Percentiles rank a stretch among this genome's conserved stretches.
Conservation (phyloP, 2,329 filamentous ascomycete genomes). For the Exophiala spinifera region DNA sequence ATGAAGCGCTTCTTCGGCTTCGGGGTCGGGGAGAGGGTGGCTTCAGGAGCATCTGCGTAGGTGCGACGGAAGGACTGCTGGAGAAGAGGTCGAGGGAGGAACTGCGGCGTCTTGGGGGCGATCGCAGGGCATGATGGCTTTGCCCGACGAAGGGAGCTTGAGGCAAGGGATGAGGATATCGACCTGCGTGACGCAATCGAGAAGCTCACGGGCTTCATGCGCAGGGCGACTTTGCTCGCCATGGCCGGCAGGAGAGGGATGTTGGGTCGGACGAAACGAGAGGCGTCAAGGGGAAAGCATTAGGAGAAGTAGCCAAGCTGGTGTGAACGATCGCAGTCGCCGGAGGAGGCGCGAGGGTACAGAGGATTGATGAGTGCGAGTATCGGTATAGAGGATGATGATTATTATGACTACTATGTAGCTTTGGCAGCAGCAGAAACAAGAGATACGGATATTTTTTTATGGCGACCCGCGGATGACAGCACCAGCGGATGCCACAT, state of each 20-base stretch:
- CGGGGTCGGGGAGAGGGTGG: constrained; percentile 32
- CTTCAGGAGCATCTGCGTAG: constrained; percentile 52
- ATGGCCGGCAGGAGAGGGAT: constrained; percentile 14
- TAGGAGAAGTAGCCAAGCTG: not conserved
- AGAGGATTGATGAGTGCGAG: no score
- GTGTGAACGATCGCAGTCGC: not conserved
- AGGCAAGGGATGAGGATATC: constrained; percentile 17
- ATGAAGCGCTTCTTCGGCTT: constrained; percentile 61
- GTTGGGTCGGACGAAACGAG: not conserved
- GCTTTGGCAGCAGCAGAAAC: no score
- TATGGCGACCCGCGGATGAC: not conserved
- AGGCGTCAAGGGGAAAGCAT: constrained; percentile 1
- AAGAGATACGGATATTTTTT: not conserved
- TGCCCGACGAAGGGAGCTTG: constrained; percentile 11
- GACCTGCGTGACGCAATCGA: constrained; percentile 23
- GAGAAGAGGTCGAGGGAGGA: constrained; percentile 27
- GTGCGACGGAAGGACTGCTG: constrained; percentile 44
- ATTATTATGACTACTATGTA: no score
- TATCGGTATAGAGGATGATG: no score
- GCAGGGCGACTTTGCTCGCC: constrained; percentile 27
- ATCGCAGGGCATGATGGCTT: not conserved
- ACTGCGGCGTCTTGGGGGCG: constrained; percentile 7
- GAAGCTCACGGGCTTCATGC: constrained; percentile 19
- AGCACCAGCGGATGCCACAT: not conserved
- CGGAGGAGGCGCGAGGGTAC: not conserved